phyloP scores from a whole-genome alignment of 305 asterid genomes.

The Plantago coronopus region DNA sequence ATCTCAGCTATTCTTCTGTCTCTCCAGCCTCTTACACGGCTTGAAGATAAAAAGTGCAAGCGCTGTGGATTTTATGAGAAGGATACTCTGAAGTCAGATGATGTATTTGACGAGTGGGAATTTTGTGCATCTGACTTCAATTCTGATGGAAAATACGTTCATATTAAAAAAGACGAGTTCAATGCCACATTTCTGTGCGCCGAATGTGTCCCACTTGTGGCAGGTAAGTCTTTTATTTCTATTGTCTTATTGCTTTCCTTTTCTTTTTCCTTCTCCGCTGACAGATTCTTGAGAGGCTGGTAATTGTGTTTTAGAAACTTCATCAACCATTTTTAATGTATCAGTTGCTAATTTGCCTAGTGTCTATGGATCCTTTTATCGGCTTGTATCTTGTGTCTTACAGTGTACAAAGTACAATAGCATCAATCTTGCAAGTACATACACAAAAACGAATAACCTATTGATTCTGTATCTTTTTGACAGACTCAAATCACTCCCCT shows the following conservation, averaged over 20 bases:
- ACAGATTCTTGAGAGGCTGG: neutral
- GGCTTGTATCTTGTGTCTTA: neutral
- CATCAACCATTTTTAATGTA: neutral
- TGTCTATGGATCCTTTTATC: neutral
- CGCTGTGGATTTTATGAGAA: conserved; percentile 85
- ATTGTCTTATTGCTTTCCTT: conserved; percentile 9
- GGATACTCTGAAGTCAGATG: conserved; percentile 50
- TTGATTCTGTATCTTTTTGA: conserved; percentile 9
- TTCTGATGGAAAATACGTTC: conserved; percentile 56
- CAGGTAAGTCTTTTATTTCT: conserved; percentile 37
- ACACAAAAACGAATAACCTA: conserved; percentile 1
- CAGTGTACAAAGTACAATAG: neutral
- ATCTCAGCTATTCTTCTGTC: conserved; percentile 10
- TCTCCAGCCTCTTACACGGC: conserved; percentile 69
- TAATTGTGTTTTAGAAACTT: neutral
- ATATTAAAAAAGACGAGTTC: conserved; percentile 49
- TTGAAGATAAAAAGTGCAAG: conserved; percentile 61
- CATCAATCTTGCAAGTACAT: neutral
- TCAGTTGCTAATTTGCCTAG: neutral
- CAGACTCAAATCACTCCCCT: conserved; percentile 42
- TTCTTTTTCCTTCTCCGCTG: neutral
- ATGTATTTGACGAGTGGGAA: conserved; percentile 85
- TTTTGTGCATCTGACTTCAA: conserved; percentile 76
- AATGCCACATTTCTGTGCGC: conserved; percentile 72
- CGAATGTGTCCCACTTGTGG: conserved; percentile 44